Evolutionary conservation across 2,329 filamentous ascomycete species (phyloP).

Genomic region (Aspergillus ustus): DNA sequence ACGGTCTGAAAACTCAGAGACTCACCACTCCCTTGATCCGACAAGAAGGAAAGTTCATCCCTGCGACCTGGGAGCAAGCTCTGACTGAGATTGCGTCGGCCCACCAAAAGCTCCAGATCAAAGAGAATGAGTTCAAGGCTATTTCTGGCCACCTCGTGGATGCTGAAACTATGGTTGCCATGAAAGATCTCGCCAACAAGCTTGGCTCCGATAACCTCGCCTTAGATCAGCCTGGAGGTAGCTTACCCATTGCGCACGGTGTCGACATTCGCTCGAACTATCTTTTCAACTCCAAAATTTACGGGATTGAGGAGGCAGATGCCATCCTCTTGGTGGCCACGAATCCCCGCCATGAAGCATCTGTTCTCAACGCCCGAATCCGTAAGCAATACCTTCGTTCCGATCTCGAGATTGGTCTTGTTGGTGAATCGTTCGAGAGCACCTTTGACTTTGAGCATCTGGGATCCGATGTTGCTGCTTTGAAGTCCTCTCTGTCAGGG

Average conservation of each 20-base stretch:
- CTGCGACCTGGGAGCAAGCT: slow-evolving; percentile 94
- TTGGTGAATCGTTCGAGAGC: slow-evolving; percentile 88
- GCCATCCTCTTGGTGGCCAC: slow-evolving; percentile 89
- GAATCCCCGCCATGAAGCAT: slow-evolving; percentile 93
- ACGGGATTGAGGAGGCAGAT: slow-evolving; percentile 92
- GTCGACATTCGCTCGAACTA: slow-evolving; percentile 94
- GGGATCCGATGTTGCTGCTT: slow-evolving; percentile 74
- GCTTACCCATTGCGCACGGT: slow-evolving; percentile 84
- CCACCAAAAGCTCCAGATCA: slow-evolving; percentile 76
- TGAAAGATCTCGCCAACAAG: slow-evolving; percentile 97
- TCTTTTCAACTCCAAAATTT: slow-evolving; percentile 94
- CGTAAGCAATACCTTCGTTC: slow-evolving; percentile 97
- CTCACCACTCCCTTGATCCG: slow-evolving; percentile 90
- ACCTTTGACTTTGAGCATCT: slow-evolving; percentile 96
- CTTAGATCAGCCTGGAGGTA: slow-evolving; percentile 85
- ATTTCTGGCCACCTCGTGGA: slow-evolving; percentile 91
- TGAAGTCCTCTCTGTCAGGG: slow-evolving; percentile 85
- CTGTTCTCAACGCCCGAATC: slow-evolving; percentile 93
- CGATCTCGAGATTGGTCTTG: slow-evolving; percentile 87
- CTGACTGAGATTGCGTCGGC: slow-evolving; percentile 83
- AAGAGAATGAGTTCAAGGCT: slow-evolving; percentile 94
- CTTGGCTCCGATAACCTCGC: slow-evolving; percentile 95
- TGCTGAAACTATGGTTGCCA: slow-evolving; percentile 89
- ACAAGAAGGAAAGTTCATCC: slow-evolving; percentile 86
- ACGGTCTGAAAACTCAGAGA: slow-evolving; percentile 94